Base-by-base conservation (phyloP, 352 stramenopile genomes). In the Globisporangium irregulare region DNA sequence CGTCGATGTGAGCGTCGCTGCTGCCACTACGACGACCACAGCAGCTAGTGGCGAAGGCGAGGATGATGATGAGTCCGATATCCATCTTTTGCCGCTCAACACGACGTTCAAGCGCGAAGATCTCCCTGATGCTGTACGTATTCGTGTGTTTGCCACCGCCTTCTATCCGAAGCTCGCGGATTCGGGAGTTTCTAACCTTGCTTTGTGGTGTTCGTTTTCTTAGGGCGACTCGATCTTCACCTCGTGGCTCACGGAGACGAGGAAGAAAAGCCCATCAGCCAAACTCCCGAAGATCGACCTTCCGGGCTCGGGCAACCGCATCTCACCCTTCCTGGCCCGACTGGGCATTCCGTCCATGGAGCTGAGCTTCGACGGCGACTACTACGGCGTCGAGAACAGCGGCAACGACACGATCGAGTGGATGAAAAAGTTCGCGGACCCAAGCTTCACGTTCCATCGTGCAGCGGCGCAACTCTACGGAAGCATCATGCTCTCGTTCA, bases 381-480 rank as follows among this genome's bases (percentile, higher is more conserved):
- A 93, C 73, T 84, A 82, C 46, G 85, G 82, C 7, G 81, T 92
- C 15, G 81, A 88, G 3, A 66, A 74, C 51, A 84, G 83, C 10
- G 72, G 69, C 51, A 81, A 81, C 54, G 87, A 93, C 59, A 84
- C 85, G 41, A 69, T 89, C 55, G 78, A 87, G n/a, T 93, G 86
- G 84, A 85, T 93, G 59, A 93, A 81, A 32, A 82, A 82, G 53
- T 93, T 90, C 56, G 84, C 73, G 20, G 87, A 95, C 64, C 85
- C 87, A 27, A 69, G 71, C 4, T 93, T 93, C 50, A 76, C 76
- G 38, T 93, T 92, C 62, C 84, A 95, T 55, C 83, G 85, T 32
- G 82, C 87, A 1, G 84, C 82, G 20, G 84, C 87, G 10, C 81
- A 95, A 73, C 75, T 95, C 22, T 95, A 95, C 64, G 85, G 85